phyloP scores from a whole-genome alignment of 2,329 filamentous ascomycete species.

The Cytospora chrysosperma region DNA sequence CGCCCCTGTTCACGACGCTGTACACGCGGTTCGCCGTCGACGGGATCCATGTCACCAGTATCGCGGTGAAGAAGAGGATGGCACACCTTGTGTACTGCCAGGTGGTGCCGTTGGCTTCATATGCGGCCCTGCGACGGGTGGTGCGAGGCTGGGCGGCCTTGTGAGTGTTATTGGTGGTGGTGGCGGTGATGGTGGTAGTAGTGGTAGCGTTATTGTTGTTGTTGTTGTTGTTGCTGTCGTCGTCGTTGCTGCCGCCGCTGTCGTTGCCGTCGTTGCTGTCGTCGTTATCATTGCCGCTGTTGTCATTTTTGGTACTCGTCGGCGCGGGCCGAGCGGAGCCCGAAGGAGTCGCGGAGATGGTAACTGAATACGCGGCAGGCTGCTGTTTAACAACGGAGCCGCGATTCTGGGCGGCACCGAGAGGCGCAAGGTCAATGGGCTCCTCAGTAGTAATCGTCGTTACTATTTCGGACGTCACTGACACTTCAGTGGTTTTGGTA shows the following conservation, averaged over 20 bases:
- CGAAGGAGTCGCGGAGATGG: constrained; percentile 39
- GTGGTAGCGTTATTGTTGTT: too few species aligned
- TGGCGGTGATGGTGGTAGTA: too few species aligned
- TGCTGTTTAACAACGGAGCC: background rate
- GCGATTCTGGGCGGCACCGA: constrained; percentile 28
- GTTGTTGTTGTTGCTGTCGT: too few species aligned
- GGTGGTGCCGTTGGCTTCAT: constrained; percentile 61
- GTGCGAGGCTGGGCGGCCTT: constrained; percentile 24
- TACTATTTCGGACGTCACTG: constrained; percentile 54
- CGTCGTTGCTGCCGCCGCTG: too few species aligned
- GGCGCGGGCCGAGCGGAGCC: background rate
- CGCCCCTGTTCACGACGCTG: constrained; percentile 57
- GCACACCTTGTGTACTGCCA: constrained; percentile 71
- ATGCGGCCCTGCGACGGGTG: constrained; percentile 37
- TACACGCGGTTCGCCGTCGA: constrained; percentile 77
- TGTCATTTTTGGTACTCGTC: background rate
- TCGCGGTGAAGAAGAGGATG: constrained; percentile 68
- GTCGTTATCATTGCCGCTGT: constrained; percentile 15
- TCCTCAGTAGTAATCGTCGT: constrained; percentile 26
- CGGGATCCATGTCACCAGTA: constrained; percentile 73
- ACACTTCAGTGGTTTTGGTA: constrained; percentile 63
- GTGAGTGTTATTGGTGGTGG: too few species aligned
- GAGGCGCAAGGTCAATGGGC: constrained; percentile 36
- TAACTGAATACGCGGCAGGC: constrained; percentile 46
- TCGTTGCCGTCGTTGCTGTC: constrained; percentile 27